Evolutionary conservation across 768 basidiomycete genomes (phyloP), one percentile per base, ranked within the genome.

Genomic region (Boletus rubroflammeus): DNA sequence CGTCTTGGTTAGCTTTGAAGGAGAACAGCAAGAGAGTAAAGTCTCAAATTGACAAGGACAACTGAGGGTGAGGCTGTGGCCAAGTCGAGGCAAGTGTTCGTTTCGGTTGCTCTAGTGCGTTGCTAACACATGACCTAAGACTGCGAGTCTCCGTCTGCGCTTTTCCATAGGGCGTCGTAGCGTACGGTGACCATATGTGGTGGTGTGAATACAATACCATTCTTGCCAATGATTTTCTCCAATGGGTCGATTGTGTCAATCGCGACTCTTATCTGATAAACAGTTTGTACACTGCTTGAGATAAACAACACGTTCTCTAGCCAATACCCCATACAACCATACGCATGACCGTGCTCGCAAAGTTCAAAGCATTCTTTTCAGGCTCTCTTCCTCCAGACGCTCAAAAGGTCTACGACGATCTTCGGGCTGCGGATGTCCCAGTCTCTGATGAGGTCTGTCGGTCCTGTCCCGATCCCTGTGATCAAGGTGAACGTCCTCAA

Each of bases 381-480:
- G 49, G 46, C 11, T 34, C 56, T 21, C 64, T 57, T 41, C 60
- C 63, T 34, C 40, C 73, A 51, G 73, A 74, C 46, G 58, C 71
- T 43, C 73, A 77, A 54, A 65, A 72, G 34, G 71, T 82, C 17
- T 73, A 75, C 32, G 70, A 76, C 8, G 74, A 81, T 44, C 79
- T 95, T 50, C 74, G 77, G 50, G 76, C 77, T 8, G 80, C 77
- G 3, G 69, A 75, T 32, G 78, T 93, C 28, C 90, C 92, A 7
- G 76, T 90, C 32, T 79, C 85, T 5, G 70, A 75, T 10, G 83
- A 78, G 0, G 82, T 84, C 64, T 94, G 92, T 73, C 78, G 84
- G 51, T 78, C 77, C 26, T 95, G 93, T 66, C 77, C 84, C 17
- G 80, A 88, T 65, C 88, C 88, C 40, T 93, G 90, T 63, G 85